These are phyloP conservation scores for Trichodelitschia bisporula DNA, from an alignment of 495 filamentous ascomycete species.

Conservation along the genomic window DNA sequence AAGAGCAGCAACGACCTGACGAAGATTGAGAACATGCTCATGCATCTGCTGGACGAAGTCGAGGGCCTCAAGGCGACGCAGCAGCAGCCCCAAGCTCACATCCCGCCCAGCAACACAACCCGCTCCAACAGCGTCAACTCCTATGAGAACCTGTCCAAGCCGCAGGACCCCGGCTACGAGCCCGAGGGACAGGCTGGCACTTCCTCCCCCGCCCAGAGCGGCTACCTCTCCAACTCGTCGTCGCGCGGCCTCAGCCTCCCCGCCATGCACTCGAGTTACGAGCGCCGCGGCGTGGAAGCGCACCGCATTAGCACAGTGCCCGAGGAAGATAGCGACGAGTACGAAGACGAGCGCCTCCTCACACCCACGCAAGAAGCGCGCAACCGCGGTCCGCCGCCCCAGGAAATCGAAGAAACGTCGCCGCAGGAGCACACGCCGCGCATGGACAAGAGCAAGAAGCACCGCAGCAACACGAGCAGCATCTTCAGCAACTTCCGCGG, in stretches of 20 bases:
- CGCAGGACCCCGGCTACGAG: slow-evolving; percentile 43
- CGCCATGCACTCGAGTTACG: slow-evolving; percentile 25
- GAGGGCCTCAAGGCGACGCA: slow-evolving; percentile 52
- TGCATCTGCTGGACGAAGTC: slow-evolving; percentile 74
- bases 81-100: slow-evolving; percentile 10
- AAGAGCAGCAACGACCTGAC: slow-evolving; percentile 70
- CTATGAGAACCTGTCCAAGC: slow-evolving; percentile 29
- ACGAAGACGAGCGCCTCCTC: slow-evolving; percentile 15
- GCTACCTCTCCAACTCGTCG: slow-evolving; percentile 43
- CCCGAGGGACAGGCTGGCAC: slow-evolving; percentile 63
- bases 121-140: slow-evolving; percentile 17
- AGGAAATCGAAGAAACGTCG: slow-evolving; percentile 31
- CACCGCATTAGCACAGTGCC: slow-evolving; percentile 73
- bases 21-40: slow-evolving; percentile 89
- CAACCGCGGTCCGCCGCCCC: slow-evolving; percentile 25
- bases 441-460: slow-evolving; percentile 43
- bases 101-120: no score
- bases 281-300: slow-evolving; percentile 31
- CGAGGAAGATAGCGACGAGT: slow-evolving; percentile 22
- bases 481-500: slow-evolving; percentile 47
- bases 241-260: slow-evolving; percentile 20
- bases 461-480: slow-evolving; percentile 71
- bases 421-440: slow-evolving; percentile 59
- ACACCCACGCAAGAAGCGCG: slow-evolving; percentile 18
- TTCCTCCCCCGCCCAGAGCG: slow-evolving; percentile 52